Evolutionary conservation across 495 filamentous ascomycete genomes (phyloP).

Genomic region (Aspergillus ellipticus): DNA sequence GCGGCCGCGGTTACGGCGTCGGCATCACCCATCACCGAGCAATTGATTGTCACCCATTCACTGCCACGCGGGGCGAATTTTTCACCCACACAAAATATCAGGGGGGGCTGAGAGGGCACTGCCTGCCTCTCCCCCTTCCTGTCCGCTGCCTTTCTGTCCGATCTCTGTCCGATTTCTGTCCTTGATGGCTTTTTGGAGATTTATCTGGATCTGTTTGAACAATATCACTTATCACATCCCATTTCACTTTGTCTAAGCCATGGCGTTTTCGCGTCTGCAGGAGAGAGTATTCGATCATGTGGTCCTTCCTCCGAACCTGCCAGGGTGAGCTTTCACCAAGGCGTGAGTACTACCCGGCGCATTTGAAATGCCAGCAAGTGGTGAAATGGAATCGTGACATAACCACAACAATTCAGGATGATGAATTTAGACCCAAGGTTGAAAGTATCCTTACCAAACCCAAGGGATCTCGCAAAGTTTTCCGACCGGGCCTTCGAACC

Average conservation of each 20-base stretch:
- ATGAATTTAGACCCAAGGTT: not conserved
- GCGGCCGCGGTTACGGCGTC: no score
- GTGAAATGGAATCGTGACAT: not conserved
- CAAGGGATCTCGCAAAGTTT: not conserved
- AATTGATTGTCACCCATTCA: no score
- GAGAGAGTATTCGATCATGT: not conserved
- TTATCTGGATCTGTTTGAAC: no score
- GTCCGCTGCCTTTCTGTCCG: no score
- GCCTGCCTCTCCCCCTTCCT: no score
- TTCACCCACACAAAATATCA: no score
- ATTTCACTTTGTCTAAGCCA: not conserved
- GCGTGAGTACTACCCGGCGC: slow-evolving; percentile 53
- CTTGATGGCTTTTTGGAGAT: no score
- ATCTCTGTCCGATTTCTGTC: no score
- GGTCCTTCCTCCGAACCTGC: slow-evolving; percentile 25
- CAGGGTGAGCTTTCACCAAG: slow-evolving; percentile 41
- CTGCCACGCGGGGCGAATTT: no score
- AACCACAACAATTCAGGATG: not conserved
- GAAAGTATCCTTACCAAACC: not conserved
- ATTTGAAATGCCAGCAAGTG: not conserved
- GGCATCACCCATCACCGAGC: no score
- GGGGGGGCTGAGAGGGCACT: no score
- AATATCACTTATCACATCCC: no score
- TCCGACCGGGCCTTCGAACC: not conserved
- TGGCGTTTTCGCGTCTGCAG: not conserved